Base-by-base conservation (phyloP, 2,329 filamentous ascomycete species). In the Fusarium sp. region DNA sequence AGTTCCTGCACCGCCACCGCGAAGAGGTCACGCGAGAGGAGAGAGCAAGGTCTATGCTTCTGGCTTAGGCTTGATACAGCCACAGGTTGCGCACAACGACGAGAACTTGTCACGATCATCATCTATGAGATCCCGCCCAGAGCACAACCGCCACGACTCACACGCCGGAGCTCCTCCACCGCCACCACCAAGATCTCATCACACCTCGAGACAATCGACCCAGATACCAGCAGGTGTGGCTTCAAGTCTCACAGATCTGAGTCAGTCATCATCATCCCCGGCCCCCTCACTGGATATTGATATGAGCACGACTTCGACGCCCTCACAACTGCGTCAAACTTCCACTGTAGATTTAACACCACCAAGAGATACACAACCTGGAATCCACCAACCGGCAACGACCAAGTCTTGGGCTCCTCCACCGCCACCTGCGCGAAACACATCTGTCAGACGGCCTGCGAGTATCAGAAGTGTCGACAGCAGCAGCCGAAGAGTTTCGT, bases 81-180 rank as follows among this genome's bases (percentile, higher is more conserved):
- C 42, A 15, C 35, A 50, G 7, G 35, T 63, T 25, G 52, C 20
- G 21, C 67, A 75, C 4, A 74, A 77, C 4, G 80, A 82, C 8
- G 80, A 84, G 13, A 76, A 78, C 8, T 76, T 80, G 17, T 77
- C 80, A 7, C 81, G 84, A 4, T 83, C 84, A 11, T 87, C 85
- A 0, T 87, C 85, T 10, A 79, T 75, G 7, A 76, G 79, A 6
- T 83, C 83, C 2, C 80, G 82, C 10, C 76, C 83, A 6, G 82
- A 82, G 20, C 84, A 81, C 62, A 69, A 81, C 33, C 82, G 82
- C 39, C 76, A 79, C 49, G 78, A 77, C 57, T 72, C 76, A 18
- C 76, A 78, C 53, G 81, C 80, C 0, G 86, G 85, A 0, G 81
- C 83, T 11, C 86, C 87, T 17, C 86, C 87, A 18, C 86, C 87